These are phyloP conservation scores for Scenedesmus sp. DNA, from an alignment of 163 green algal genomes.

Conservation along the genomic window DNA sequence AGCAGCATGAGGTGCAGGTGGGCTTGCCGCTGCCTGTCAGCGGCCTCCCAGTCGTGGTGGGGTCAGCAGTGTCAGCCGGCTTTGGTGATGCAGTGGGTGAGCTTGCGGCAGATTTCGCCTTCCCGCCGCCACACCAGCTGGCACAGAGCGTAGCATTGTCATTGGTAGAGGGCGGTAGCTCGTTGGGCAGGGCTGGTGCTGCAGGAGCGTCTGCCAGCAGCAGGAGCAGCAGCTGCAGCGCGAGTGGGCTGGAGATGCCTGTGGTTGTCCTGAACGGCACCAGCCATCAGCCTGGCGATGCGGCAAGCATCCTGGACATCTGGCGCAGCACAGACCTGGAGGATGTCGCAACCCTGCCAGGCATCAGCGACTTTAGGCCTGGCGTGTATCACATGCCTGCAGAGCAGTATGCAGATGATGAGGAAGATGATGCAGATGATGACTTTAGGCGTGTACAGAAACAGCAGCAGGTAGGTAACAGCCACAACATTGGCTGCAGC, in stretches of 20 bases:
- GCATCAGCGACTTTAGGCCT: conserved; percentile 42
- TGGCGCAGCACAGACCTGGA: conserved; percentile 50
- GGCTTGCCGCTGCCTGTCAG: neutral
- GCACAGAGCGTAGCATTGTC: neutral
- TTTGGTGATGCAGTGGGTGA: neutral
- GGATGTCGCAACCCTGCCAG: conserved; percentile 37
- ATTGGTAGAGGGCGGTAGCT: neutral
- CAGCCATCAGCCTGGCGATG: conserved; percentile 48
- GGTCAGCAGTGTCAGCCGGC: neutral
- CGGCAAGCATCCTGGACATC: conserved; percentile 54
- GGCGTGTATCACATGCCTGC: conserved; percentile 40
- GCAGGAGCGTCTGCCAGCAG: conserved; percentile 1
- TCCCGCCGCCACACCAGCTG: conserved; percentile 28
- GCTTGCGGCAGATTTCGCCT: conserved; percentile 24
- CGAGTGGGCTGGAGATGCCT: conserved; percentile 27
- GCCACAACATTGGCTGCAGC: neutral
- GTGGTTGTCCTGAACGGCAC: conserved; percentile 53
- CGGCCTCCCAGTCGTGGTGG: neutral
- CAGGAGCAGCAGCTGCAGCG: neutral
- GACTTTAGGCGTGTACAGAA: neutral
- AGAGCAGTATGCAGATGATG: neutral
- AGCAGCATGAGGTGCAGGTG: conserved; percentile 18
- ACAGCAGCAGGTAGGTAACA: neutral
- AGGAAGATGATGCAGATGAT: neutral
- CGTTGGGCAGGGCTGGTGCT: neutral